Evolutionary conservation across 208 protist genomes (phyloP).

Genomic region (Trypanosoma congolense): DNA sequence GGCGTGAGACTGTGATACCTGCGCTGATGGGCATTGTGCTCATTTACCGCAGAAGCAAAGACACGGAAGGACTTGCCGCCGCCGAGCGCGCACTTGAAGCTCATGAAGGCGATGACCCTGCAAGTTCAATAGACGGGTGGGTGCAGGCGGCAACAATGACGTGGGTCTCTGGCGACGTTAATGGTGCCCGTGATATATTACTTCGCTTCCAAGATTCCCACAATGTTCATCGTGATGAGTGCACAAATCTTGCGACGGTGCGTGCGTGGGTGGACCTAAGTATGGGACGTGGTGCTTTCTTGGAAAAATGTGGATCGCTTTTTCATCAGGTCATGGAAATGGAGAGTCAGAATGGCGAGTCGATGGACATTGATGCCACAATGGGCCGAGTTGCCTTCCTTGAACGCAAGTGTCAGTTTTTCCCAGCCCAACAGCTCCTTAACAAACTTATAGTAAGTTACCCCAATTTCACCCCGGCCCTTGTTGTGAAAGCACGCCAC

Average conservation of each 20-base stretch:
- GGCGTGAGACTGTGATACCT: slow-evolving; percentile 53
- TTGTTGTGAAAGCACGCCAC: slow-evolving; percentile 79
- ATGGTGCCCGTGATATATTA: slow-evolving; percentile 58
- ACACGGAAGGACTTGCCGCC: slow-evolving; percentile 46
- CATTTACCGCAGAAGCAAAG: slow-evolving; percentile 71
- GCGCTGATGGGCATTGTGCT: slow-evolving; percentile 68
- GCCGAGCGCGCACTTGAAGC: slow-evolving; percentile 42
- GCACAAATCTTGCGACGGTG: slow-evolving; percentile 65
- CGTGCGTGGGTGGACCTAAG: slow-evolving; percentile 87
- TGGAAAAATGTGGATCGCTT: slow-evolving; percentile 75
- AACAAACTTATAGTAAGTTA: slow-evolving; percentile 74
- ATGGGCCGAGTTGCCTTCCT: slow-evolving; percentile 81
- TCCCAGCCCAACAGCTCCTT: slow-evolving; percentile 73
- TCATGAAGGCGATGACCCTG: slow-evolving; percentile 27
- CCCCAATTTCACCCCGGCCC: slow-evolving; percentile 52
- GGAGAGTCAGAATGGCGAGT: slow-evolving; percentile 31
- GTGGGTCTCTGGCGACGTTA: slow-evolving; percentile 60
- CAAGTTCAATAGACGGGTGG: slow-evolving; percentile 24
- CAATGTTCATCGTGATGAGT: slow-evolving; percentile 71
- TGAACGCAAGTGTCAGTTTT: slow-evolving; percentile 79
- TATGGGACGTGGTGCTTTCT: slow-evolving; percentile 63
- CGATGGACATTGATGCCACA: slow-evolving; percentile 71
- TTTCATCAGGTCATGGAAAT: slow-evolving; percentile 67
- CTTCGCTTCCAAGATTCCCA: slow-evolving; percentile 18
- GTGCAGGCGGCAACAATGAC: slow-evolving; percentile 63